Evolutionary conservation across 2,329 filamentous ascomycete genomes (phyloP).

Genomic region (Neopestalotiopsis rosae): DNA sequence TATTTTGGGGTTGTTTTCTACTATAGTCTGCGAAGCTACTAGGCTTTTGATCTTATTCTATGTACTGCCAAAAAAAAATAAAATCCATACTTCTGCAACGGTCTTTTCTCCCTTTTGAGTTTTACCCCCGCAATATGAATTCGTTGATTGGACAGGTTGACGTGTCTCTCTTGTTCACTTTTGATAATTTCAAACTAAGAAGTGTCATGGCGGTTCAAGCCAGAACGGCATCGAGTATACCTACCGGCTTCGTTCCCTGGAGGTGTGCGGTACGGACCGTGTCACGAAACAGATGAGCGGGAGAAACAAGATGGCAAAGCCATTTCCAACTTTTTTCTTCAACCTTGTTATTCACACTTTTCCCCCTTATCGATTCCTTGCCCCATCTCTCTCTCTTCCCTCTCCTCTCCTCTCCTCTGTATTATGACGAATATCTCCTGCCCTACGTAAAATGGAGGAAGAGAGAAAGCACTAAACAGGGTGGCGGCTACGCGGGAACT

Average conservation of each 20-base stretch:
- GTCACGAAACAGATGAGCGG: neutral
- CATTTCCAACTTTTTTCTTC: neutral
- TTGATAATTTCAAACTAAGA: neutral
- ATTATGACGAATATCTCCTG: too few species aligned
- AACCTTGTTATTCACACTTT: neutral
- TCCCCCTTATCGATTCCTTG: neutral
- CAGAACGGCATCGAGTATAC: neutral
- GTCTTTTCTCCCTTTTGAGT: neutral
- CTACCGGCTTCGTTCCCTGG: neutral
- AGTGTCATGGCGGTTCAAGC: neutral
- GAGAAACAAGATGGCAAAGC: neutral
- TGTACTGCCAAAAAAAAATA: neutral
- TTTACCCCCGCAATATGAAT: neutral
- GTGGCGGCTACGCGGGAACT: too few species aligned
- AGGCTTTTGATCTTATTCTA: conserved; percentile 10
- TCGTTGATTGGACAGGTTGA: neutral
- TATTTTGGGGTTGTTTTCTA: neutral
- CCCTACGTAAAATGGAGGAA: too few species aligned
- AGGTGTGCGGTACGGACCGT: neutral
- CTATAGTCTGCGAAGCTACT: conserved; percentile 14
- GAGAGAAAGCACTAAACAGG: too few species aligned
- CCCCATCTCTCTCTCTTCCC: neutral
- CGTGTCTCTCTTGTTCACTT: neutral
- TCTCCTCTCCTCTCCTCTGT: neutral
- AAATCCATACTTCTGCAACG: neutral